Conservation (phyloP, 805 yeast genomes). For the Spathaspora hagerdaliae region DNA sequence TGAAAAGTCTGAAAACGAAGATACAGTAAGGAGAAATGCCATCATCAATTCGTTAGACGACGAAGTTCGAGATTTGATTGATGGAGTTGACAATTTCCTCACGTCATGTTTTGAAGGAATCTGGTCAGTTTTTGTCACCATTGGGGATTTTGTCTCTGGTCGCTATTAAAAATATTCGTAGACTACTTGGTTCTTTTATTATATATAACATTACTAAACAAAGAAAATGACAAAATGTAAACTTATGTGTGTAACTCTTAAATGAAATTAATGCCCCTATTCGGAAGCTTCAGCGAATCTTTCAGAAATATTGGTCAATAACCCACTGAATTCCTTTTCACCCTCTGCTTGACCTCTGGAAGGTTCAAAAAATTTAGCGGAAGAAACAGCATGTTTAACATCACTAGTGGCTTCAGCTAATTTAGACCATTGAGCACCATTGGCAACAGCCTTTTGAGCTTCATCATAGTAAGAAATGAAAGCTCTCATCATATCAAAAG, state of each 20-base stretch:
- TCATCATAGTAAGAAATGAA: conserved; percentile 90
- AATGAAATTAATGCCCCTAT: conserved; percentile 30
- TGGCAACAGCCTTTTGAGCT: conserved; percentile 93
- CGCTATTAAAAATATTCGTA: background rate
- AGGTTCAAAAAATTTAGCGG: conserved; percentile 96
- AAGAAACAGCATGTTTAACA: conserved; percentile 88
- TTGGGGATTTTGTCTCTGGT: background rate
- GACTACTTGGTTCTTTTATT: background rate
- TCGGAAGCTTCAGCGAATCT: conserved; percentile 95
- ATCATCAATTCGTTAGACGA: conserved; percentile 8
- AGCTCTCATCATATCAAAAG: conserved; percentile 95
- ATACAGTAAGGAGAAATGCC: conserved; percentile 1
- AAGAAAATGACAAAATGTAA: background rate
- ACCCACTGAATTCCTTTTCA: conserved; percentile 69
- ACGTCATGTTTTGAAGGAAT: conserved; percentile 10
- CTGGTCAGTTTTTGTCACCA: conserved; percentile 7
- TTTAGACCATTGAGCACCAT: conserved; percentile 94
- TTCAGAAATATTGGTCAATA: conserved; percentile 74
- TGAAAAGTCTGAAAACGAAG: conserved; percentile 7
- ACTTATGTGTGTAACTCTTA: background rate
- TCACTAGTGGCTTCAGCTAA: conserved; percentile 85
- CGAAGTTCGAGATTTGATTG: conserved; percentile 15
- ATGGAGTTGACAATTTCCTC: conserved; percentile 16
- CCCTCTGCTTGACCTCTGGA: conserved; percentile 81
- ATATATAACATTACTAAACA: background rate